These are phyloP conservation scores for Tephrocybe sp. DNA, from an alignment of 768 basidiomycete genomes.

Conservation along the genomic window DNA sequence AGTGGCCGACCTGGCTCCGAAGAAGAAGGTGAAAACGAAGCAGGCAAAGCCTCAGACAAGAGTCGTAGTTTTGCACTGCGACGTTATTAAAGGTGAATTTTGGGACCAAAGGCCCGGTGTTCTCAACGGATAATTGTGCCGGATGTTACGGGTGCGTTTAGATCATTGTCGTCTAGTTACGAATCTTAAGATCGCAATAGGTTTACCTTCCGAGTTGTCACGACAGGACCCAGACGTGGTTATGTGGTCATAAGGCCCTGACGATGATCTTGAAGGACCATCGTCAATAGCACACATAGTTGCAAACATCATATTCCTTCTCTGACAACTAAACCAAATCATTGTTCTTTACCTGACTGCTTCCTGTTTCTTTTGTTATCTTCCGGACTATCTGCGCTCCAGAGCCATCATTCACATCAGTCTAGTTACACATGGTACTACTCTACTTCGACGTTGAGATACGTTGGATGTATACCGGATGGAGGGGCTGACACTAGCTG, in stretches of 20 bases:
- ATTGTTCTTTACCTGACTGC: no score
- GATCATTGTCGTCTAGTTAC: not conserved
- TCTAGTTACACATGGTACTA: no score
- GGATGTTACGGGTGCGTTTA: not conserved
- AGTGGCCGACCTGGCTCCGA: conserved; percentile 3
- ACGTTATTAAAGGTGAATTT: conserved; percentile 80
- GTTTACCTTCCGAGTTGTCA: not conserved
- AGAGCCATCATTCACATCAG: no score
- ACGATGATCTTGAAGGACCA: no score
- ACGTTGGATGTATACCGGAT: no score
- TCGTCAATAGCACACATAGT: no score
- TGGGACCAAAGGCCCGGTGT: conserved; percentile 65
- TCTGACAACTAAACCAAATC: no score
- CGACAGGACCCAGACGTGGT: not conserved
- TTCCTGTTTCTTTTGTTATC: no score
- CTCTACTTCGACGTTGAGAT: no score
- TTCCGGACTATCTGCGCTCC: no score
- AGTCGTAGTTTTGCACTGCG: conserved; percentile 70
- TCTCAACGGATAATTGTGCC: conserved; percentile 33
- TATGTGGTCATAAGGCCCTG: not conserved
- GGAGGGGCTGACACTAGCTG: no score
- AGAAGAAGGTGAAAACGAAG: conserved; percentile 20
- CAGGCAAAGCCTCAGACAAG: conserved; percentile 34
- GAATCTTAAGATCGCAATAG: not conserved
- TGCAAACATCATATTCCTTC: no score